A percentile compares a stretch with the other conserved stretches of the same genome.
These are phyloP conservation scores for Albifimbria verrucaria DNA, from an alignment of 2,329 filamentous ascomycete species.

Conservation along the genomic window DNA sequence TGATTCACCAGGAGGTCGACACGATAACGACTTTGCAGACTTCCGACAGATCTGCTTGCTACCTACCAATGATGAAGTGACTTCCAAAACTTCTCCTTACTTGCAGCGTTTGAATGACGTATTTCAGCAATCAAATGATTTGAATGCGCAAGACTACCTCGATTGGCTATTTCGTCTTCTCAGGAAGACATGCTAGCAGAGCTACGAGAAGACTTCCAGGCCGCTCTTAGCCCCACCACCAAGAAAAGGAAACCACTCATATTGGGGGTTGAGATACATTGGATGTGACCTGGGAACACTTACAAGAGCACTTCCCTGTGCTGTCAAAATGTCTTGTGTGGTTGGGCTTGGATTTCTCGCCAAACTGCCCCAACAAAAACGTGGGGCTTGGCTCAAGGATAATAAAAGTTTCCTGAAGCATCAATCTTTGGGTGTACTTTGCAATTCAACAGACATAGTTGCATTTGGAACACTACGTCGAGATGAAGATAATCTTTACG, in stretches of 20 bases:
- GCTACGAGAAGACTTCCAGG: conserved; percentile 58
- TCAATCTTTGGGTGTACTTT: conserved; percentile 58
- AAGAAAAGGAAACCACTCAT: conserved; percentile 40
- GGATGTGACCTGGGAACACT: conserved; percentile 33
- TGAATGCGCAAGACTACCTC: conserved; percentile 48
- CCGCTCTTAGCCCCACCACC: conserved; percentile 35
- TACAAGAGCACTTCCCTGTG: conserved; percentile 26
- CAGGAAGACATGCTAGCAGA: conserved; percentile 69
- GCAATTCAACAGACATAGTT: conserved; percentile 46
- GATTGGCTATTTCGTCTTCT: conserved; percentile 72
- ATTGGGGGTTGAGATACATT: conserved; percentile 36
- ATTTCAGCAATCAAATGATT: conserved; percentile 28
- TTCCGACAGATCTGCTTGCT: conserved; percentile 60
- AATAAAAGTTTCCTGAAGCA: conserved; percentile 54
- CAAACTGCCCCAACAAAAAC: conserved; percentile 20
- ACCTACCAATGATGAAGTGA: conserved; percentile 64
- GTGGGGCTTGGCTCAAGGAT: conserved; percentile 43
- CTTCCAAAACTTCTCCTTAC: conserved; percentile 49
- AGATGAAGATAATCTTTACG: conserved; percentile 38
- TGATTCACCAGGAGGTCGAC: conserved; percentile 57
- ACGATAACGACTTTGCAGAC: conserved; percentile 68
- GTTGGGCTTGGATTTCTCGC: conserved; percentile 44
- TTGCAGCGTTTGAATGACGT: conserved; percentile 52
- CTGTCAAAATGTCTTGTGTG: conserved; percentile 36
- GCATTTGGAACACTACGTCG: conserved; percentile 60